A percentile compares a stretch with the other conserved stretches of the same genome.
phyloP scores from a whole-genome alignment of 2,329 filamentous ascomycete species.

The Ilyonectria sp. region DNA sequence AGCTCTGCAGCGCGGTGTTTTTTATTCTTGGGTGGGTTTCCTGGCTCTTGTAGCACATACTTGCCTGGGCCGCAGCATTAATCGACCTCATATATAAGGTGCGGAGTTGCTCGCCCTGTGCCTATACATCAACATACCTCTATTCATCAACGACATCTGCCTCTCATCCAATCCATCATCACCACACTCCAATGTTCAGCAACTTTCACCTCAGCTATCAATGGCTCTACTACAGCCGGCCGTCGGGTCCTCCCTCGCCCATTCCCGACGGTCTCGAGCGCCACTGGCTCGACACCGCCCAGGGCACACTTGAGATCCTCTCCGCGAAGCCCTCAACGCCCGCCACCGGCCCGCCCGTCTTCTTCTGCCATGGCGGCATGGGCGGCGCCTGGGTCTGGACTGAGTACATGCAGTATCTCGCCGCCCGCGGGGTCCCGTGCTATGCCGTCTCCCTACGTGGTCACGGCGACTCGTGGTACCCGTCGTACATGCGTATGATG shows the following conservation, averaged over 20 bases:
- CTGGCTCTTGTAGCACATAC: neutral
- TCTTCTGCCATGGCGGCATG: slow-evolving; percentile 70
- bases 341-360: slow-evolving; percentile 53
- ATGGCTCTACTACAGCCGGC: slow-evolving; percentile 45
- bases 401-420: slow-evolving; percentile 66
- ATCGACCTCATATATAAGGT: neutral
- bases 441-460: slow-evolving; percentile 69
- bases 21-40: neutral
- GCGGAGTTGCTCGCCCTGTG: neutral
- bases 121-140: neutral
- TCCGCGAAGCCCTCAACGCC: slow-evolving; percentile 53
- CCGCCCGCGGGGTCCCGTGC: slow-evolving; percentile 60
- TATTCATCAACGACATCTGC: neutral
- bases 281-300: slow-evolving; percentile 59
- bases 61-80: neutral
- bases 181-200: slow-evolving; percentile 38
- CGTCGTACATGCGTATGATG: slow-evolving; percentile 63
- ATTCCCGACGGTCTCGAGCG: slow-evolving; percentile 59
- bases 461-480: slow-evolving; percentile 67
- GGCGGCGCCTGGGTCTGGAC: slow-evolving; percentile 68
- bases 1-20: slow-evolving; percentile 13
- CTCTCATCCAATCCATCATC: neutral
- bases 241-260: slow-evolving; percentile 39
- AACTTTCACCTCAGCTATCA: slow-evolving; percentile 46
- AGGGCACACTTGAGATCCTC: slow-evolving; percentile 66